A percentile compares a stretch with the other conserved stretches of the same genome.
phyloP scores from a whole-genome alignment of 305 asterid species.

The Solanum hybrid region DNA sequence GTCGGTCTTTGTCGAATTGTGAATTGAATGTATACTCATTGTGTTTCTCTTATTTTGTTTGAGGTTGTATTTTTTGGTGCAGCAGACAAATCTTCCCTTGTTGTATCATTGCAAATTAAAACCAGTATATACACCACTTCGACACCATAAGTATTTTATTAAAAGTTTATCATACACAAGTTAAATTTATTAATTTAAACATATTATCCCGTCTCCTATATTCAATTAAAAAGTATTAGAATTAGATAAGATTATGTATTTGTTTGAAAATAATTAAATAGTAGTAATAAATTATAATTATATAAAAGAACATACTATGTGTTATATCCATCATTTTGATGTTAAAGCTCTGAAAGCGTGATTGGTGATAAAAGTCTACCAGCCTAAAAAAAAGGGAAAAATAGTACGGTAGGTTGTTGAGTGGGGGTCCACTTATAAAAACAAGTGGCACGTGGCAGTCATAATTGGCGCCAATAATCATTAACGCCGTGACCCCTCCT shows the following conservation, averaged over 20 bases:
- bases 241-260: not conserved
- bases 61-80: slow-evolving; percentile 1
- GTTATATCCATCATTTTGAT: not conserved
- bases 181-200: not conserved
- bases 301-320: not conserved
- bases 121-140: not conserved
- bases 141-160: not conserved
- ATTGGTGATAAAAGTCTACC: not conserved
- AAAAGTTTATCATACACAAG: not conserved
- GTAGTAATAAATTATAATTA: not conserved
- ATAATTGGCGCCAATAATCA: slow-evolving; percentile 22
- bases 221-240: not conserved
- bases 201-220: not conserved
- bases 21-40: slow-evolving; percentile 1
- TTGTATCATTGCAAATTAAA: not conserved
- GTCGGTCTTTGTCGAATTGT: not conserved
- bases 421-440: slow-evolving; percentile 8
- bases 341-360: not conserved
- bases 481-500: slow-evolving; percentile 13
- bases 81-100: not conserved
- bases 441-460: slow-evolving; percentile 11
- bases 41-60: not conserved
- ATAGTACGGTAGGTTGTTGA: not conserved
- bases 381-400: not conserved
- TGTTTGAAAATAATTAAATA: not conserved